Conservation (phyloP, 805 yeast species). For the Saturnispora serradocipensis region DNA sequence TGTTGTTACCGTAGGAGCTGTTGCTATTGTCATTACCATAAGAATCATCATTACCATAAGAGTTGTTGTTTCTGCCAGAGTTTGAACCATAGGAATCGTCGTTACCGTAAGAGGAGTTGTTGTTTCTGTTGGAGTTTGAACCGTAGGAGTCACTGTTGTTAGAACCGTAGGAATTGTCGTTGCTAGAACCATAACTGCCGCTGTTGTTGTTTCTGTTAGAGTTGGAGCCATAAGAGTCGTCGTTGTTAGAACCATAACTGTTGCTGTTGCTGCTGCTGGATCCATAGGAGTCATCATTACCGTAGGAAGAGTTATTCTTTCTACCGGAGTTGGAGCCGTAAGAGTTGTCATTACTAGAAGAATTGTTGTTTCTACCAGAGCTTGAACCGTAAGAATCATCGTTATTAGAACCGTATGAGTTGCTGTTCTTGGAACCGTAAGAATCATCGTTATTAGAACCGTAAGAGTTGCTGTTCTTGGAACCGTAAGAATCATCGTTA, state of each 20-base stretch:
- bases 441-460: slow-evolving; percentile 21
- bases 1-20: slow-evolving; percentile 25
- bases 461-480: slow-evolving; percentile 12
- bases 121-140: slow-evolving; percentile 22
- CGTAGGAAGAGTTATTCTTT: neutral
- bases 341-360: slow-evolving; percentile 16
- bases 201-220: slow-evolving; percentile 13
- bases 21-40: slow-evolving; percentile 16
- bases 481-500: slow-evolving; percentile 17
- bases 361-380: slow-evolving; percentile 16
- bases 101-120: slow-evolving; percentile 18
- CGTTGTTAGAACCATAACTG: slow-evolving; percentile 18
- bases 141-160: slow-evolving; percentile 22
- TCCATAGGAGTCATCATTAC: slow-evolving; percentile 17
- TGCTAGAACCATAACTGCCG: slow-evolving; percentile 10
- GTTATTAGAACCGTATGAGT: slow-evolving; percentile 26
- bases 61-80: slow-evolving; percentile 19
- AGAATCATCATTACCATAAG: slow-evolving; percentile 24
- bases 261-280: slow-evolving; percentile 12
- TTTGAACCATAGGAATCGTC: slow-evolving; percentile 15
- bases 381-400: slow-evolving; percentile 12
- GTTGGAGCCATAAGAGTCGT: slow-evolving; percentile 23
- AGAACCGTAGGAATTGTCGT: slow-evolving; percentile 19
- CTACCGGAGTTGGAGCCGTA: slow-evolving; percentile 13
- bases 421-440: slow-evolving; percentile 9